Conservation (phyloP, 202 grass and related monocot species). For the Digitaria exilis region DNA sequence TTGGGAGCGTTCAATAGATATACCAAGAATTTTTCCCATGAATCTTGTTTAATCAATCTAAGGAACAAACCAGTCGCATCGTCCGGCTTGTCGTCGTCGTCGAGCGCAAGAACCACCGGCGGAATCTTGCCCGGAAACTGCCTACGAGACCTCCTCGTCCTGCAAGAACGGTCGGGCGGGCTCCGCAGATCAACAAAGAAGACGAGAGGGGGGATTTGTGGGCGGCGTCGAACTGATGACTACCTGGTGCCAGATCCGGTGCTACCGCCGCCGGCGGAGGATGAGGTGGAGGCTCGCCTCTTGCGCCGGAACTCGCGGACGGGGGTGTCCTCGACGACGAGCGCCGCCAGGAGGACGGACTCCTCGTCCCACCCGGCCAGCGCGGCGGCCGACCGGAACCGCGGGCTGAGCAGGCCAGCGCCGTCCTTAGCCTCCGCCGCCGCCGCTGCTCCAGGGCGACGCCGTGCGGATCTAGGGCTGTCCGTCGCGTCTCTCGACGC, state of each 20-base stretch:
- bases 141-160: constrained; percentile 72
- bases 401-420: constrained; percentile 61
- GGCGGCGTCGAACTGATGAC: neutral
- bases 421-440: constrained; percentile 56
- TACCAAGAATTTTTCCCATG: neutral
- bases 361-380: constrained; percentile 97
- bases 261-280: constrained; percentile 43
- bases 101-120: constrained; percentile 64
- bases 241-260: constrained; percentile 64
- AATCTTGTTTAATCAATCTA: neutral
- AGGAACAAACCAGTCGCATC: constrained; percentile 25
- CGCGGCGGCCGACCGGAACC: constrained; percentile 80
- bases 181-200: neutral
- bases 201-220: neutral
- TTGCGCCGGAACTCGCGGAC: constrained; percentile 82
- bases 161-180: neutral
- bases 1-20: neutral
- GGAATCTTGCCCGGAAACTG: constrained; percentile 40
- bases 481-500: constrained; percentile 9
- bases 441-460: neutral
- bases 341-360: constrained; percentile 69
- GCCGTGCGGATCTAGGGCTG: constrained; percentile 27
- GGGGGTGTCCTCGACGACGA: constrained; percentile 95
- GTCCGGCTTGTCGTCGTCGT: constrained; percentile 52
- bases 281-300: constrained; percentile 44